These are phyloP conservation scores for Marasmius fiardii DNA, from an alignment of 1,284 basidiomycete genomes.

Conservation along the genomic window DNA sequence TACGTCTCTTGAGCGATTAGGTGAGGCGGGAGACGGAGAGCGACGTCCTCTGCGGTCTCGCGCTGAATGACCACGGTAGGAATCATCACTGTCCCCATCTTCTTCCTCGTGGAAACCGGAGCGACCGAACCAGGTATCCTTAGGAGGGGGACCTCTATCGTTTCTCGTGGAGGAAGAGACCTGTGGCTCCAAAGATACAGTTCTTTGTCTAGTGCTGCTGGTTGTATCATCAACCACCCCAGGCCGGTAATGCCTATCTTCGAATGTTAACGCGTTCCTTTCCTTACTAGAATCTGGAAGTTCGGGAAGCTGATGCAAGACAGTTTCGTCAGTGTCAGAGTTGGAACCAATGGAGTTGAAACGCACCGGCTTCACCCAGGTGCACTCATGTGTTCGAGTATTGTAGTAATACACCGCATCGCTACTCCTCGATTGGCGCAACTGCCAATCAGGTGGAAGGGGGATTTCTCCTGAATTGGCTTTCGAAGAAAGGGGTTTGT, in stretches of 20 bases:
- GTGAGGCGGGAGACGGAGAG: constrained; percentile 12
- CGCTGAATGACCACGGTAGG: constrained; percentile 20
- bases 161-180: constrained; percentile 16
- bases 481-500: constrained; percentile 20
- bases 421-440: constrained; percentile 45
- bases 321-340: constrained; percentile 24
- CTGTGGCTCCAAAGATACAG: constrained; percentile 8
- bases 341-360: constrained; percentile 16
- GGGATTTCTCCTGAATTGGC: constrained; percentile 30
- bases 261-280: constrained; percentile 36
- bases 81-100: constrained; percentile 23
- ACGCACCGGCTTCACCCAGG: constrained; percentile 53
- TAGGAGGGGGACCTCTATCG: constrained; percentile 10
- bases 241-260: constrained; percentile 63
- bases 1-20: constrained; percentile 16
- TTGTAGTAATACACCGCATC: constrained; percentile 58
- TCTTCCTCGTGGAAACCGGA: constrained; percentile 8
- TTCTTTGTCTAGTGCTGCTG: constrained; percentile 19
- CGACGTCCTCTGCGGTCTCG: constrained; percentile 12
- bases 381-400: constrained; percentile 49
- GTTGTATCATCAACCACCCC: constrained; percentile 20
- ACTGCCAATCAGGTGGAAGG: constrained; percentile 62
- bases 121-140: constrained; percentile 5
- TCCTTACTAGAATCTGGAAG: constrained; percentile 16
- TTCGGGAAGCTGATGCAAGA: constrained; percentile 21